These are phyloP conservation scores for Cyathus striatus DNA, from an alignment of 768 basidiomycete species.

Conservation along the genomic window DNA sequence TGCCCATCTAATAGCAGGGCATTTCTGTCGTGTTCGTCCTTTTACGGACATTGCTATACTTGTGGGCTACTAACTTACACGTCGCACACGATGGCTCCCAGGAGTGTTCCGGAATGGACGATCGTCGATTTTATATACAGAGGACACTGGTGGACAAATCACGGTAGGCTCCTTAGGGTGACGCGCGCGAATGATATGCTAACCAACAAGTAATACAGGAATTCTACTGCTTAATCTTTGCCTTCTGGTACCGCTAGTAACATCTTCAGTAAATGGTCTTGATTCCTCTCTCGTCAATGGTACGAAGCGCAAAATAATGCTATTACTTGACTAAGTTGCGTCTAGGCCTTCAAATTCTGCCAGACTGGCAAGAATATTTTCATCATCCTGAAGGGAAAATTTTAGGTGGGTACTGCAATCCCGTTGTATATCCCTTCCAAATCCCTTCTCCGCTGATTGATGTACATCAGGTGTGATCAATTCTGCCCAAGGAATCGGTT, in stretches of 20 bases:
- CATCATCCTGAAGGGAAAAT: conserved; percentile 43
- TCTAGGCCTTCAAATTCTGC: conserved; percentile 62
- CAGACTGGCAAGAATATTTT: conserved; percentile 58
- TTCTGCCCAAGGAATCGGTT: conserved; percentile 59
- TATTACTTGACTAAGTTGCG: conserved; percentile 9
- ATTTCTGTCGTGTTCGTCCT: too few species aligned
- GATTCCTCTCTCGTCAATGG: conserved; percentile 64
- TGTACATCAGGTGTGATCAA: conserved; percentile 52
- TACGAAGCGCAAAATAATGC: conserved; percentile 9
- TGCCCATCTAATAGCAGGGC: too few species aligned
- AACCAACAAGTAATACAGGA: too few species aligned
- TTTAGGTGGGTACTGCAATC: conserved; percentile 30
- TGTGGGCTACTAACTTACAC: too few species aligned
- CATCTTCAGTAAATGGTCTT: conserved; percentile 61
- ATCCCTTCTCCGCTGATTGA: background rate
- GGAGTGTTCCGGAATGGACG: conserved; percentile 42
- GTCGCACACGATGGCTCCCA: conserved; percentile 8
- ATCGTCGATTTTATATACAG: conserved; percentile 55
- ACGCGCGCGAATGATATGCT: too few species aligned
- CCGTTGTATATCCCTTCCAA: background rate
- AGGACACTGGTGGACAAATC: conserved; percentile 59
- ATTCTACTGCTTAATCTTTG: conserved; percentile 55
- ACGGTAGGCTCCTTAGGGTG: too few species aligned
- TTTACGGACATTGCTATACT: background rate
- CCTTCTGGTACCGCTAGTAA: conserved; percentile 58